A percentile compares a stretch with the other conserved stretches of the same genome.
Evolutionary conservation across 2,329 filamentous ascomycete genomes (phyloP).

Genomic region (Colletotrichum lini): DNA sequence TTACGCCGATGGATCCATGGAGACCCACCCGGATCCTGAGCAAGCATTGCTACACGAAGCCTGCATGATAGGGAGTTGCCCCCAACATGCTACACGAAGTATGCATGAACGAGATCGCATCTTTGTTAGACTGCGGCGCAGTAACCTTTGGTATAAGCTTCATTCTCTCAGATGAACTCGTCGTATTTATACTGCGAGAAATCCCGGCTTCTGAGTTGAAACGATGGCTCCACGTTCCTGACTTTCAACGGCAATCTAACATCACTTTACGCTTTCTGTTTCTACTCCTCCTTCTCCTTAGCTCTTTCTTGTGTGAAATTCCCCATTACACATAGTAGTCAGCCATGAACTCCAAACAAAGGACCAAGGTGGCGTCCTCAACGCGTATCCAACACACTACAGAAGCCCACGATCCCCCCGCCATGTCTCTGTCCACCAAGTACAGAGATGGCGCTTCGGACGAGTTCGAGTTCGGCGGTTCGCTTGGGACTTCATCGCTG

Average conservation of each 20-base stretch:
- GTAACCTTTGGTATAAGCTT: neutral
- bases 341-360: neutral
- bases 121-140: neutral
- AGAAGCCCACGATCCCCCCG: too few relatives aligned
- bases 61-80: neutral
- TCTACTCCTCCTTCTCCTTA: too few relatives aligned
- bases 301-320: too few relatives aligned
- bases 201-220: neutral
- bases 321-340: too few relatives aligned
- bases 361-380: neutral
- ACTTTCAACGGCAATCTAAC: neutral
- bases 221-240: neutral
- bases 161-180: neutral
- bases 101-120: neutral
- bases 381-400: neutral
- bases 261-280: neutral
- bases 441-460: conserved; percentile 52
- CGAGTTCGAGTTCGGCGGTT: conserved; percentile 84
- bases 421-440: neutral
- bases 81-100: neutral
- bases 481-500: conserved; percentile 83
- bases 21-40: neutral
- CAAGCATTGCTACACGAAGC: neutral
- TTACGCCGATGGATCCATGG: neutral
- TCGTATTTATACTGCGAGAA: neutral